These are phyloP conservation scores for Euphorbia tirucalli DNA, from an alignment of 345 rosid genomes.

Conservation along the genomic window DNA sequence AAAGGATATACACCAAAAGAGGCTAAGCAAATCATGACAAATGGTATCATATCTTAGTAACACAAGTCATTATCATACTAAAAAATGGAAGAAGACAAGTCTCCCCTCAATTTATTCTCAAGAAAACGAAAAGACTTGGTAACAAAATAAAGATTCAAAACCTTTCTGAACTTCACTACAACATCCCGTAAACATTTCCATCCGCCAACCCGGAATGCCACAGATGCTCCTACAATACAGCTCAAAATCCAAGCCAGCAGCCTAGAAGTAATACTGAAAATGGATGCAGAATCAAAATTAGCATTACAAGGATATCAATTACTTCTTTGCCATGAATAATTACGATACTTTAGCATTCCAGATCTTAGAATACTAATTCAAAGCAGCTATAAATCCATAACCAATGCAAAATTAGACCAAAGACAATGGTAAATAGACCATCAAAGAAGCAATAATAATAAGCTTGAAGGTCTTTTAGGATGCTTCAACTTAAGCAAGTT, in stretches of 20 bases:
- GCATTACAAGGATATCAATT: not conserved
- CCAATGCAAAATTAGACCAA: not conserved
- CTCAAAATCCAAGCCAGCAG: conserved; percentile 81
- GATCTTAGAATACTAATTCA: not conserved
- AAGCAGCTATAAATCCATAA: not conserved
- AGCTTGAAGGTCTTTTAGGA: not conserved
- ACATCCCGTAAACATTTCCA: conserved; percentile 92
- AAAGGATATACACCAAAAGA: not conserved
- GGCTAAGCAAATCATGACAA: not conserved
- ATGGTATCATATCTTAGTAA: not conserved
- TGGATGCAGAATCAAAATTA: conserved; percentile 10
- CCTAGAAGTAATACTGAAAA: conserved; percentile 64
- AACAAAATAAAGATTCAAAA: conserved; percentile 20
- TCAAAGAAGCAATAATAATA: not conserved
- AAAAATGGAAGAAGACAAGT: not conserved
- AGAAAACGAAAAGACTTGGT: conserved; percentile 15
- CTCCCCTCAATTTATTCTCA: not conserved
- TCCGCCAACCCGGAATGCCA: conserved; percentile 79
- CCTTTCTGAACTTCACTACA: conserved; percentile 85
- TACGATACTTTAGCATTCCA: not conserved
- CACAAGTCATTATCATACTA: not conserved
- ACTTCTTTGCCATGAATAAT: not conserved
- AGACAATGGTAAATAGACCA: not conserved
- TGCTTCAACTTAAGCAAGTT: not conserved
- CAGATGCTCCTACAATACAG: conserved; percentile 68